A percentile compares a stretch with the other conserved stretches of the same genome.
phyloP scores from a whole-genome alignment of 257 asterid species.

The Penstemon eatonii region DNA sequence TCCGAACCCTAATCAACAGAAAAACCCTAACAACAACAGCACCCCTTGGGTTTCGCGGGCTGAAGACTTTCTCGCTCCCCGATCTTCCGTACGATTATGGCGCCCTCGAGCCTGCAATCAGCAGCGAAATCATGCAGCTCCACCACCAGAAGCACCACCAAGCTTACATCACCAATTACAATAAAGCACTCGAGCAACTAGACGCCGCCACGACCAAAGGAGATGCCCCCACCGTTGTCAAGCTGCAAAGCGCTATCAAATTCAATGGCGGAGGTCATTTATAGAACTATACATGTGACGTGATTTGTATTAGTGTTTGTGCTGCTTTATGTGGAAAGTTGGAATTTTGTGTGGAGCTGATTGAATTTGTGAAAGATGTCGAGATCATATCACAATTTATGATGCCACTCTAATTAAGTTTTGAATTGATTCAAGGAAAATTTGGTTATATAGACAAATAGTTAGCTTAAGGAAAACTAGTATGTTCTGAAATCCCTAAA shows the following conservation, averaged over 20 bases:
- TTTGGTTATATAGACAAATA: too few relatives aligned
- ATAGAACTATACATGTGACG: too few relatives aligned
- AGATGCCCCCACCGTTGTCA: conserved; percentile 48
- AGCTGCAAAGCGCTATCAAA: conserved; percentile 68
- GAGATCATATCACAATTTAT: neutral
- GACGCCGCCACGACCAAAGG: conserved; percentile 56
- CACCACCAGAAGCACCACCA: conserved; percentile 80
- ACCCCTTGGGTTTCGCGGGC: conserved; percentile 42
- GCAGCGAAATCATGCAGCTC: conserved; percentile 68
- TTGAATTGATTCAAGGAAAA: neutral
- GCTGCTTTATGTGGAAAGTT: too few relatives aligned
- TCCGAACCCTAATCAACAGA: conserved; percentile 48
- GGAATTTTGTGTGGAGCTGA: too few relatives aligned
- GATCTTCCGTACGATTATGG: conserved; percentile 72
- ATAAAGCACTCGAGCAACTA: conserved; percentile 65
- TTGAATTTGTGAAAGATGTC: neutral
- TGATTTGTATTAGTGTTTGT: too few relatives aligned
- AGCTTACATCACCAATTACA: conserved; percentile 66
- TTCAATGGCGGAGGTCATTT: conserved; percentile 71
- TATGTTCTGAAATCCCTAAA: neutral
- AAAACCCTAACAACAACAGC: conserved; percentile 28
- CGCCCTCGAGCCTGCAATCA: conserved; percentile 64
- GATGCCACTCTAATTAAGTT: neutral
- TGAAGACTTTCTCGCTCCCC: conserved; percentile 67
- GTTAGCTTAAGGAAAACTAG: neutral